These are phyloP conservation scores for Polygonum maritimum DNA, from an alignment of 148 eudicot species.

Conservation along the genomic window DNA sequence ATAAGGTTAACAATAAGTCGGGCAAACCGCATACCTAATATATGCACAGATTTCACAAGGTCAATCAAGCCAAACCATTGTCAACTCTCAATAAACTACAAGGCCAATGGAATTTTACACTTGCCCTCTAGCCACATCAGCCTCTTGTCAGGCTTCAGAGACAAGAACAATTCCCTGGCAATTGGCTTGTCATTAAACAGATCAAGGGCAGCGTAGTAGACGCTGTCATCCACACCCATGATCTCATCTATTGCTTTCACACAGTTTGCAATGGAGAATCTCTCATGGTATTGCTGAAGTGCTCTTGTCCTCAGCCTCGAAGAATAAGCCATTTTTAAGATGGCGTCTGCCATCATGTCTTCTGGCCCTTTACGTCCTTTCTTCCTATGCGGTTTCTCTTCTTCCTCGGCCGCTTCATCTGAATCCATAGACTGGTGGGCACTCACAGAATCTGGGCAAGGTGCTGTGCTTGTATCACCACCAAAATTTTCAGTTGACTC, in stretches of 20 bases:
- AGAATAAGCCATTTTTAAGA: slow-evolving; percentile 64
- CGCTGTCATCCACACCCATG: slow-evolving; percentile 32
- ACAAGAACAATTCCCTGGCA: slow-evolving; percentile 55
- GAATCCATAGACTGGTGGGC: slow-evolving; percentile 33
- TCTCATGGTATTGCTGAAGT: slow-evolving; percentile 30
- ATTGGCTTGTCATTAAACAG: slow-evolving; percentile 33
- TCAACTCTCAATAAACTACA: not conserved
- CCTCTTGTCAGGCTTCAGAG: slow-evolving; percentile 53
- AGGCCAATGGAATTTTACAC: slow-evolving; percentile 21
- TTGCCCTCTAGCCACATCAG: slow-evolving; percentile 52
- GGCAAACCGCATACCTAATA: not conserved
- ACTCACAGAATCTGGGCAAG: slow-evolving; percentile 23
- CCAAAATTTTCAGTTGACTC: slow-evolving; percentile 24
- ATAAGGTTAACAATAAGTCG: not conserved
- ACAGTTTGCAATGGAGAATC: slow-evolving; percentile 42
- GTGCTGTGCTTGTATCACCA: slow-evolving; percentile 9
- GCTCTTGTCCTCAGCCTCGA: slow-evolving; percentile 61
- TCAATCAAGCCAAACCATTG: not conserved
- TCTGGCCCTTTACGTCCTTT: slow-evolving; percentile 61
- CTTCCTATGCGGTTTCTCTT: slow-evolving; percentile 23
- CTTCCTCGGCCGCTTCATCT: slow-evolving; percentile 28
- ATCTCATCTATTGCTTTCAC: slow-evolving; percentile 48
- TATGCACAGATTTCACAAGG: not conserved
- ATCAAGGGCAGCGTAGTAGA: slow-evolving; percentile 57
- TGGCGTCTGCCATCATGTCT: slow-evolving; percentile 44